Evolutionary conservation across 257 asterid species (phyloP).

Genomic region (Asclepias syriaca): DNA sequence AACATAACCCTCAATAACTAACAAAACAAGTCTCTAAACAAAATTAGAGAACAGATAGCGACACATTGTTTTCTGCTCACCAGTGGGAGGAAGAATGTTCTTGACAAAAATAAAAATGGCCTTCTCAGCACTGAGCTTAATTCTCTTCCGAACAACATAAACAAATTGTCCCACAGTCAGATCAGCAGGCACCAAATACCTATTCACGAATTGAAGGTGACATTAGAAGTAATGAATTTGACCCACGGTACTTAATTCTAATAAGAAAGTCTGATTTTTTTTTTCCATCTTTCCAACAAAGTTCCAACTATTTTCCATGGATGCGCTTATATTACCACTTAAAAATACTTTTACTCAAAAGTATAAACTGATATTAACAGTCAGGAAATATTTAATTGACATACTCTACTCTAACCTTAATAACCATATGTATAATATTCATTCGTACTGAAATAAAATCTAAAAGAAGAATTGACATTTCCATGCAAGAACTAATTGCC

Average conservation of each 20-base stretch:
- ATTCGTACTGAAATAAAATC: neutral
- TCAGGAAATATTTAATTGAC: neutral
- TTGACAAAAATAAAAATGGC: constrained; percentile 96
- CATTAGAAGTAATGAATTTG: neutral
- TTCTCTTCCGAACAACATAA: constrained; percentile 96
- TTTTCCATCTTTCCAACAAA: neutral
- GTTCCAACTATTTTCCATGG: neutral
- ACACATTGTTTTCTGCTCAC: constrained; percentile 29
- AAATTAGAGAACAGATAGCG: neutral
- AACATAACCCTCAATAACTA: neutral
- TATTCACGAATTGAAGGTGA: constrained; percentile 19
- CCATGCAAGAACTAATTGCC: neutral
- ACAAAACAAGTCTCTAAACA: neutral
- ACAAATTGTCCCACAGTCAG: constrained; percentile 96
- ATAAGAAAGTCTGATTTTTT: neutral
- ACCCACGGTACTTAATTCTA: neutral
- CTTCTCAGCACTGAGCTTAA: constrained; percentile 96
- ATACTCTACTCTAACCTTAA: neutral
- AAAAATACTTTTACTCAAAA: neutral
- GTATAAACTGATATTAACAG: neutral
- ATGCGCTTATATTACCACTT: neutral
- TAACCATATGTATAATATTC: neutral
- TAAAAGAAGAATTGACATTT: too few species aligned
- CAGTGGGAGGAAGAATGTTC: constrained; percentile 95
- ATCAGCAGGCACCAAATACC: constrained; percentile 98